Conservation (phyloP, 1,284 basidiomycete species). For the Heterobasidion irregulare region DNA sequence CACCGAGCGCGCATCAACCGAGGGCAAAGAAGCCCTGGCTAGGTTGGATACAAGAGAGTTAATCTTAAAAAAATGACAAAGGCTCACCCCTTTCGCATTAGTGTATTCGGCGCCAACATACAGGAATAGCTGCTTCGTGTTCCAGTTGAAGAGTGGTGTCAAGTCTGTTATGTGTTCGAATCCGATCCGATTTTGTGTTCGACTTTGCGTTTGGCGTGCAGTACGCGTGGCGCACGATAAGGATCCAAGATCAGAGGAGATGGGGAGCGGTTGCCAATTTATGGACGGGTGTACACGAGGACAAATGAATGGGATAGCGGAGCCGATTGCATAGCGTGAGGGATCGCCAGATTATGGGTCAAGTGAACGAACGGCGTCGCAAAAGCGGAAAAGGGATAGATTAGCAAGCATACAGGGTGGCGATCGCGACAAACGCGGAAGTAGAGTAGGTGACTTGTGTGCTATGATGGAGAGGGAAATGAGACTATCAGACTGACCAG, state of each 20-base stretch:
- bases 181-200: not conserved
- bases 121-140: slow-evolving; percentile 89
- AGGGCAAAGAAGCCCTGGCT: too few relatives aligned
- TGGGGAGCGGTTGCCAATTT: too few relatives aligned
- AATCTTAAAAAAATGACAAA: not conserved
- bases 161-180: slow-evolving; percentile 44
- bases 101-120: slow-evolving; percentile 77
- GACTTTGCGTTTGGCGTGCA: not conserved
- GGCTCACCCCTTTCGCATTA: slow-evolving; percentile 60
- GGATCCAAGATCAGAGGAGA: not conserved
- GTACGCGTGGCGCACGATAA: not conserved
- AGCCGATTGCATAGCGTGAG: too few relatives aligned
- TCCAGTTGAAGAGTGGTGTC: slow-evolving; percentile 82
- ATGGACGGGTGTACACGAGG: too few relatives aligned
- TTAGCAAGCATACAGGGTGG: not conserved
- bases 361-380: too few relatives aligned
- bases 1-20: too few relatives aligned
- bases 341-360: too few relatives aligned
- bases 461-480: not conserved
- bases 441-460: not conserved
- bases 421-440: too few relatives aligned
- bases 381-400: not conserved
- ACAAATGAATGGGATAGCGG: too few relatives aligned
- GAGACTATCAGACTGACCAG: slow-evolving; percentile 42
- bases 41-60: too few relatives aligned